These are phyloP conservation scores for Phoma sp. DNA, from an alignment of 2,329 filamentous ascomycete genomes.

Conservation along the genomic window DNA sequence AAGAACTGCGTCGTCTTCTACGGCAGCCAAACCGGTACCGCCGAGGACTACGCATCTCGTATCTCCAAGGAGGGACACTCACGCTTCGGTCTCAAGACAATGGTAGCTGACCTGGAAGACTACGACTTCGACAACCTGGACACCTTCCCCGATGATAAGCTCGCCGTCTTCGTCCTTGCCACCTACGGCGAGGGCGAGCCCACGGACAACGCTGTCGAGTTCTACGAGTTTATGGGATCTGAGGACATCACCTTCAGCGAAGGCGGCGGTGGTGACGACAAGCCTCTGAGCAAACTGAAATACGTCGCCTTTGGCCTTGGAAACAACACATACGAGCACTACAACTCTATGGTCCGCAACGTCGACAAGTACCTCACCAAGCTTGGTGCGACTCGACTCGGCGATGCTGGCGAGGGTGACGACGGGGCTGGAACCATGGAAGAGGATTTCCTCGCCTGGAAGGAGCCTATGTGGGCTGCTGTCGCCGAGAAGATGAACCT, in stretches of 20 bases:
- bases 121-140: constrained; percentile 97
- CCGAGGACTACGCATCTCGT: constrained; percentile 96
- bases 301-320: constrained; percentile 96
- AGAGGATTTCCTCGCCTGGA: constrained; percentile 98
- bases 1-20: constrained; percentile 99
- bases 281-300: constrained; percentile 81
- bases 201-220: constrained; percentile 98
- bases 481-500: constrained; percentile 83
- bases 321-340: constrained; percentile 99
- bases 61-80: constrained; percentile 97
- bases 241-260: constrained; percentile 85
- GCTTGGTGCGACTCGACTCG: constrained; percentile 83
- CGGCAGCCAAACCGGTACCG: constrained; percentile 96
- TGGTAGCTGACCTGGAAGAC: constrained; percentile 97
- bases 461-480: constrained; percentile 97
- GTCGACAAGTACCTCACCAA: constrained; percentile 82
- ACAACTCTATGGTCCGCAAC: constrained; percentile 97
- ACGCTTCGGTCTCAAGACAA: constrained; percentile 93
- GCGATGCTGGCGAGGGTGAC: constrained; percentile 90
- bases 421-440: constrained; percentile 99
- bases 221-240: constrained; percentile 91
- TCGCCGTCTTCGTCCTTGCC: constrained; percentile 93
- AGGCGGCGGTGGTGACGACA: constrained; percentile 66
- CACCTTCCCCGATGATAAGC: constrained; percentile 83
- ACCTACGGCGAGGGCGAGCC: constrained; percentile 99